Evolutionary conservation across 1,139 yeast genomes (phyloP), one percentile per base, ranked within the genome.

Genomic region (Zygoascus sp.): DNA sequence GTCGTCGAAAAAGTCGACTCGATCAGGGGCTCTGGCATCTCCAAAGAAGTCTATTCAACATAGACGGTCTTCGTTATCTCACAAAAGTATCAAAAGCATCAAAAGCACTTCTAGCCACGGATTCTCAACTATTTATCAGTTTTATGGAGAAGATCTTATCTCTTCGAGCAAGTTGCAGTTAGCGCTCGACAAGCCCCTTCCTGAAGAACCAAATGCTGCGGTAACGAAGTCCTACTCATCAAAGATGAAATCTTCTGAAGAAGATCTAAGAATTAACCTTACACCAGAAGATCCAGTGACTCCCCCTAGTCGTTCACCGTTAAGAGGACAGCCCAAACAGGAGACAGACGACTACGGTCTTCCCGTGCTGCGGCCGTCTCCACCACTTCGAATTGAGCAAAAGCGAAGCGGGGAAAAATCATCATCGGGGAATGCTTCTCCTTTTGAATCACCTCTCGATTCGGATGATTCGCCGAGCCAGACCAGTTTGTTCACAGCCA

Each of bases 401-500:
- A 30, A 19, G 15, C n/a, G 10, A 22, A 38, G 35, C 16, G n/a
- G 25, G 5, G 23, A 6, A 6, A 11, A 13, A 9, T 28, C 17
- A 2, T 19, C 39, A 2, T 17, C 39, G 3, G 27, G 11, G 7
- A 11, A 20, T 6, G 27, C 3, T 20, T 35, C 39, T n/a, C 39
- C 39, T 9, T 35, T 35, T 20, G 25, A 35, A 20, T 35, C 39
- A 35, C 39, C 39, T 2, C 25, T 19, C n/a, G 39, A 35, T 9
- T 35, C 39, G 25, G 39, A 35, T 4, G 39, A 35, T 10, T 35
- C 39, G 3, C 21, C 34, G 9, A 25, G 42, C 22, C 46, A 28
- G 27, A 36, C 34, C 19, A 40, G 52, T 6, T 25, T 42, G 27
- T 25, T 42, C 11, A 50, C 53, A 5, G 52, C 54, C 21, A 45